A percentile compares a stretch with the other conserved stretches of the same genome.
Evolutionary conservation across 73 alveolate genomes (phyloP).

Genomic region (Breviolum minutum): DNA sequence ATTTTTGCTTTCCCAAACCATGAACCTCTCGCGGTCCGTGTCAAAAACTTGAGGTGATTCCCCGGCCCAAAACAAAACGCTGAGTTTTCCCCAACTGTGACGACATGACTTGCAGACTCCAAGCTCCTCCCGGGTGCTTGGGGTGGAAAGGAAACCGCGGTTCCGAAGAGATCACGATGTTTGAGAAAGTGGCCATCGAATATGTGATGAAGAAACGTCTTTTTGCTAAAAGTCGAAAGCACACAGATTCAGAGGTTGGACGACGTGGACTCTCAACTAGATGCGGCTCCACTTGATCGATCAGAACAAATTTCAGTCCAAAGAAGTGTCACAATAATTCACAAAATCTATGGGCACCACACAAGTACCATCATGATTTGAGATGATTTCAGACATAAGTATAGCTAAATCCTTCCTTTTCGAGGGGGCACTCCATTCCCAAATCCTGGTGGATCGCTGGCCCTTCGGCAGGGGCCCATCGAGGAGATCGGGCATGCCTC

Average conservation of each 20-base stretch:
- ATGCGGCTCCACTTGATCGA: background rate
- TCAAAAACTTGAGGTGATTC: background rate
- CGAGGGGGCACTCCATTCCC: background rate
- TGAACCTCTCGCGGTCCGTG: background rate
- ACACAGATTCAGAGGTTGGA: too few relatives aligned
- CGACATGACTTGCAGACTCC: constrained; percentile 37
- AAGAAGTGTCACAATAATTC: background rate
- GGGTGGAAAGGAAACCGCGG: too few relatives aligned
- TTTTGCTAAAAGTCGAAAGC: too few relatives aligned
- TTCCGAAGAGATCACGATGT: too few relatives aligned
- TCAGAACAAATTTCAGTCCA: background rate
- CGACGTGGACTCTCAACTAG: too few relatives aligned
- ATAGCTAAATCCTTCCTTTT: background rate
- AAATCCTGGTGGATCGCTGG: constrained; percentile 51
- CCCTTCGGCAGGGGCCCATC: constrained; percentile 83
- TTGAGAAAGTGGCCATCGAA: too few relatives aligned
- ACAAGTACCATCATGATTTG: too few relatives aligned
- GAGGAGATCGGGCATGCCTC: constrained; percentile 54
- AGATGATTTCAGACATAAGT: too few relatives aligned
- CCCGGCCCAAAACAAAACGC: background rate
- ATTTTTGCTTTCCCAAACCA: too few relatives aligned
- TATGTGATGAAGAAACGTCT: too few relatives aligned
- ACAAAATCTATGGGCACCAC: too few relatives aligned
- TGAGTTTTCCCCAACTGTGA: background rate
- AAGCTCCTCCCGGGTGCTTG: background rate